phyloP scores from a whole-genome alignment of 306 rosid genomes.

The Adenanthera pavonina region DNA sequence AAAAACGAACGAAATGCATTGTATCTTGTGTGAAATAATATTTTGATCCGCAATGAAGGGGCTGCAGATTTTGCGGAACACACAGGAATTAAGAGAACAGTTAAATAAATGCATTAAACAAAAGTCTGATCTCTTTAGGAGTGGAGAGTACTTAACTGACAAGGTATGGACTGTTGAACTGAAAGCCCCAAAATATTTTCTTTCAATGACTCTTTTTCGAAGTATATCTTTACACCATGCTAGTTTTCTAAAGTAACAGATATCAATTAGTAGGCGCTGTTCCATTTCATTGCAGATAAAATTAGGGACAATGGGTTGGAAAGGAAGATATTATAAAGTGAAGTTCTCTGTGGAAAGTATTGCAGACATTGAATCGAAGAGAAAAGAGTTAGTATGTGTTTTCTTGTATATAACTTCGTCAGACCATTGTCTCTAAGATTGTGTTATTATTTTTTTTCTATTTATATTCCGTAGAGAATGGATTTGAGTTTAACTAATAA shows the following conservation, averaged over 20 bases:
- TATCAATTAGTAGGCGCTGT: neutral
- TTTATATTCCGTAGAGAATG: neutral
- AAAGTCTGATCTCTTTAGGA: conserved; percentile 44
- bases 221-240: neutral
- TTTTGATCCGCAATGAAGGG: neutral
- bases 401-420: neutral
- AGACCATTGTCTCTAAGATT: neutral
- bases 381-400: conserved; percentile 55
- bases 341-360: conserved; percentile 56
- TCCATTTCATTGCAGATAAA: conserved; percentile 44
- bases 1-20: neutral
- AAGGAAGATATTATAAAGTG: conserved; percentile 57
- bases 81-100: conserved; percentile 45
- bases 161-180: conserved; percentile 19
- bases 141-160: conserved; percentile 34
- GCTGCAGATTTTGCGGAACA: conserved; percentile 53
- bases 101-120: conserved; percentile 19
- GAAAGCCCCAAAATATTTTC: neutral
- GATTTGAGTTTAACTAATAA: neutral
- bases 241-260: neutral
- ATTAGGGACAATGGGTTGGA: conserved; percentile 44
- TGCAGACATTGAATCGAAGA: conserved; percentile 39
- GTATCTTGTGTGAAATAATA: neutral
- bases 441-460: neutral
- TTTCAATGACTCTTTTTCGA: neutral